Conservation (phyloP, 768 basidiomycete species). For the Amanita subjunquillea region DNA sequence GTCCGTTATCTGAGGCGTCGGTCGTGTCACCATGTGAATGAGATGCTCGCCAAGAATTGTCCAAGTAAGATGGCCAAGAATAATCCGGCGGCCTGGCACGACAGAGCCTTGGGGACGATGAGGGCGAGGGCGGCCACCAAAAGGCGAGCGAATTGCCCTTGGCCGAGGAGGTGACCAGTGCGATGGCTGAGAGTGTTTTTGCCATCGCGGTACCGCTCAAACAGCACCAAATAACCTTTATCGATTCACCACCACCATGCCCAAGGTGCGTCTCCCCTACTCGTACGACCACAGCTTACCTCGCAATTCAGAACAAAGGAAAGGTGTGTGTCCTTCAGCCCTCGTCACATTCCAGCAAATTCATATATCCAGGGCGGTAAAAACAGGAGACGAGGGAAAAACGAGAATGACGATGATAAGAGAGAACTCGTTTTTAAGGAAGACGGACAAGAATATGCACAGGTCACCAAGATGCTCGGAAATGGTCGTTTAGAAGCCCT, state of each 20-base stretch:
- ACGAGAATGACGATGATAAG: conserved; percentile 98
- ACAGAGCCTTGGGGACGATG: conserved; percentile 53
- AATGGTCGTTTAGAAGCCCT: conserved; percentile 94
- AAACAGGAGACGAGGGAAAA: conserved; percentile 99
- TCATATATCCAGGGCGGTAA: conserved; percentile 72
- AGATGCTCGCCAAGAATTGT: conserved; percentile 69
- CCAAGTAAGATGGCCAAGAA: conserved; percentile 39
- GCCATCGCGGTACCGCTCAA: conserved; percentile 35
- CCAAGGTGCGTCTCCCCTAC: conserved; percentile 8
- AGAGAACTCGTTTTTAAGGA: conserved; percentile 97
- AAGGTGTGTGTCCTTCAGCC: conserved; percentile 33
- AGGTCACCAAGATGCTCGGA: conserved; percentile 97
- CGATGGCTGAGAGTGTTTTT: conserved; percentile 68
- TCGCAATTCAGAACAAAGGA: conserved; percentile 54
- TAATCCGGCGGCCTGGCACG: conserved; percentile 49
- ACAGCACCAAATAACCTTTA: not conserved
- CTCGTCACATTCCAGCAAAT: not conserved
- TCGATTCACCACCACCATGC: conserved; percentile 9
- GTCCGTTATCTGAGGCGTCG: conserved; percentile 14
- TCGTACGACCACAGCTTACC: not conserved
- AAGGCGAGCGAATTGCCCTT: conserved; percentile 73
- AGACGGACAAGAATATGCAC: conserved; percentile 98
- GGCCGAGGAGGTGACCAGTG: conserved; percentile 79
- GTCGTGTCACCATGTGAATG: conserved; percentile 29
- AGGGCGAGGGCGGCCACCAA: conserved; percentile 75